phyloP scores from a whole-genome alignment of 371 early-diverging fungal species.

The Mucor piriformis region DNA sequence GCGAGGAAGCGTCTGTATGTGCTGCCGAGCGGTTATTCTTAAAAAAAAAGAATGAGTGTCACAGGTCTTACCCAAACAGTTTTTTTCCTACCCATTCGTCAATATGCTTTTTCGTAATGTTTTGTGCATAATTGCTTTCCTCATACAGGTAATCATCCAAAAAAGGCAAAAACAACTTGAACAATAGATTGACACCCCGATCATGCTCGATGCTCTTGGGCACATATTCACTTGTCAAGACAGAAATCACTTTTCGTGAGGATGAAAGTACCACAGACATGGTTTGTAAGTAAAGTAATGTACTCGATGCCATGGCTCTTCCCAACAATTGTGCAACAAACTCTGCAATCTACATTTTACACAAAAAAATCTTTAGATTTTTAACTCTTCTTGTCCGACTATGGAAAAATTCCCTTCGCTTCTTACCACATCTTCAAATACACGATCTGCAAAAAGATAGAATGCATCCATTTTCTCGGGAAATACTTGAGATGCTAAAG shows the following conservation, averaged over 20 bases:
- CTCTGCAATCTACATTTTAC: conserved; percentile 44
- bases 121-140: conserved; percentile 43
- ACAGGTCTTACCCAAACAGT: background rate
- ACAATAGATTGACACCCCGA: conserved; percentile 56
- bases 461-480: conserved; percentile 64
- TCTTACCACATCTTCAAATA: conserved; percentile 70
- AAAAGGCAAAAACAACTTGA: conserved; percentile 72
- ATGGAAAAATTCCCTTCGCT: background rate
- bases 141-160: conserved; percentile 71
- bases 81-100: conserved; percentile 45
- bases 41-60: background rate
- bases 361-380: background rate
- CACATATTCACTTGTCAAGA: conserved; percentile 45
- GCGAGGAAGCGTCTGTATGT: conserved; percentile 19
- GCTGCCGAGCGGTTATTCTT: conserved; percentile 26
- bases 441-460: conserved; percentile 62
- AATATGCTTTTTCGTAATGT: conserved; percentile 38
- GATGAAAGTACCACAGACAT: conserved; percentile 33
- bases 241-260: conserved; percentile 43
- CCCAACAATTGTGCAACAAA: conserved; percentile 45
- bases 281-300: conserved; percentile 40
- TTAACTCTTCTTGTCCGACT: background rate
- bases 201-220: conserved; percentile 38
- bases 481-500: conserved; percentile 69
- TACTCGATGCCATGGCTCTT: conserved; percentile 36